Base-by-base conservation (phyloP, 1,139 yeast species). In the Pichia sp. region DNA sequence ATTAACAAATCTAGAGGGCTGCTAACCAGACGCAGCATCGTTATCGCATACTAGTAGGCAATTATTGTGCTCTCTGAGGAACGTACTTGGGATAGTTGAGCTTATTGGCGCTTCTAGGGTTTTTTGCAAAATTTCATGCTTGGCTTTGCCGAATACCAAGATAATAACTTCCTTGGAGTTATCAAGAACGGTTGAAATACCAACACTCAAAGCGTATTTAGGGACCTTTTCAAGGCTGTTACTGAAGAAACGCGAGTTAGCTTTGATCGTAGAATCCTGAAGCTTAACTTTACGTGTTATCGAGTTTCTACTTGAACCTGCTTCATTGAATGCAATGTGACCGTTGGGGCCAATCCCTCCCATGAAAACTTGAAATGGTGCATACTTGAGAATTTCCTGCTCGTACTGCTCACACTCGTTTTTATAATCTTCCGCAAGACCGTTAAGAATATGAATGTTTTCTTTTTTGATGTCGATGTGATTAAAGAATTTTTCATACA, bases 321-420 rank as follows among this genome's bases (percentile, higher is more conserved):
- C 74, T 67, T 82, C 87, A 66, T 82, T 82, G 65, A 82, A 82
- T 1, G 87, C 87, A 65, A 82, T 73, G 65, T 82, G 86, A 40
- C 87, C 87, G 64, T 82, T 84, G 26, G 84, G 81, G 3, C 87
- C 87, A 63, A 82, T 72, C 1, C 87, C 87, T 11, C 86, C 87
- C 66, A 82, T 67, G 62, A 82, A 82, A 56, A 82, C 70, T 62
- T 82, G 75, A 59, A 82, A 80, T 52, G 79, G 76, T 11, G 85
- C 85, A 61, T 72, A 75, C 46, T 67, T 64, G 60, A 73, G 73
- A 65, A 82, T 82, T 61, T 77, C 74, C 34, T 68, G 72, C 66
- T 82, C 87, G 66, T 82, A 82, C 1, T 66, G 62, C 2, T 65
- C 64, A 63, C 87, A 82, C 67, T 82, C 87, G 38, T 61, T 63